Base-by-base conservation (phyloP, 2,329 filamentous ascomycete species). In the Xylaria hypoxylon region DNA sequence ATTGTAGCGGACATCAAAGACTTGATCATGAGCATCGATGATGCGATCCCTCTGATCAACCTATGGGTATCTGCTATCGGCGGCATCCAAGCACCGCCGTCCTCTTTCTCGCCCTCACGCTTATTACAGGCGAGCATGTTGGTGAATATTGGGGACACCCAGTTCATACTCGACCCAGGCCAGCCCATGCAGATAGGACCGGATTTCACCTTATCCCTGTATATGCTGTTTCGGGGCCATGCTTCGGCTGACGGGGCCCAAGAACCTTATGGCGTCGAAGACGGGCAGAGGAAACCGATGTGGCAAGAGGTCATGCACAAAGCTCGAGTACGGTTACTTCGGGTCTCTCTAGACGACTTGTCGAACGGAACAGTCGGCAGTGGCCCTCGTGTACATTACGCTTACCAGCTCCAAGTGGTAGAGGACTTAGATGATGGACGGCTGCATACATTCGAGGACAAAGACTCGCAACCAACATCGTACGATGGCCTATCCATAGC, bases 291-390 rank as follows among this genome's bases (percentile, higher is more conserved):
- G 83, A 86, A 84, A 70, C 84, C 93, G 0, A 91, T 94, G 0
- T 98, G 96, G 96, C 96, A 98, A 77, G 95, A 99, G 77, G 94
- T 97, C 45, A 90, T 97, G 67, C 94, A 98, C 81, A 99, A 98
- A 78, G 92, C 94, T 19, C 88, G 90, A 44, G 89, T 97, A 13
- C 93, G 94, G 64, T 83, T 99, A 11, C 86, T 91, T 72, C 86
- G 94, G 53, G 87, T 92, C 0, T 91, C 89, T 0, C 79, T 64
- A 4, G 59, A 68, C 28, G 57, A 71, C 13, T 42, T 62, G 10
- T 31, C 60, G 11, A 66, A 71, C 8, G 61, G 51, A 6, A 31
- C 53, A 6, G 58, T 40, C 15, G 57, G 31, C n/a, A 50, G 59
- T 17, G 13, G 87, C 89, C 73, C 64, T 8, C 62, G 65, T 7